A percentile compares a stretch with the other conserved stretches of the same genome.
phyloP scores from a whole-genome alignment of 441 rosid genomes.

The Adansonia gregorii region DNA sequence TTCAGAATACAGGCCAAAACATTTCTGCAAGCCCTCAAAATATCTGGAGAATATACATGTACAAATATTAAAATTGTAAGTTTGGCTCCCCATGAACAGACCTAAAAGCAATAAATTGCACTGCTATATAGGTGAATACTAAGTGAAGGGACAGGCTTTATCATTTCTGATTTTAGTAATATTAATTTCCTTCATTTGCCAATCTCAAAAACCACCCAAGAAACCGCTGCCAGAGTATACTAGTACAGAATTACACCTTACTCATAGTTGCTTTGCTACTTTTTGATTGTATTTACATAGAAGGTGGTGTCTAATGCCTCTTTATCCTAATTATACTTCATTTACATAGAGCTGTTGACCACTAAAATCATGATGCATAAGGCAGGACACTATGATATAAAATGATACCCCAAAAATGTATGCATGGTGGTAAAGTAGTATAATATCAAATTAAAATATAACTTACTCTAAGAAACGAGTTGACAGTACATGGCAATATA shows the following conservation, averaged over 20 bases:
- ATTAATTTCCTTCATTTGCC: background rate
- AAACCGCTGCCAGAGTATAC: background rate
- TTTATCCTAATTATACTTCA: background rate
- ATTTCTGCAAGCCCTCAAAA: conserved; percentile 92
- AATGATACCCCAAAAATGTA: background rate
- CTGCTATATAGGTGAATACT: background rate
- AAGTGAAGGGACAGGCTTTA: background rate
- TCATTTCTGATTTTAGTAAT: background rate
- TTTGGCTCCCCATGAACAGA: background rate
- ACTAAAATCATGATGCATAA: background rate
- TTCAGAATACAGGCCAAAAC: conserved; percentile 68
- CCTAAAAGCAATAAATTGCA: conserved; percentile 11
- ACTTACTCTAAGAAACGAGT: background rate
- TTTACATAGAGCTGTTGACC: background rate
- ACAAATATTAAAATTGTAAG: background rate
- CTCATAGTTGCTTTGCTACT: background rate
- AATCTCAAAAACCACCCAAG: conserved; percentile 1
- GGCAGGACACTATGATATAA: background rate
- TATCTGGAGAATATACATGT: conserved; percentile 54
- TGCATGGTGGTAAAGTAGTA: background rate
- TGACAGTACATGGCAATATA: background rate
- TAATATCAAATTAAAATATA: background rate
- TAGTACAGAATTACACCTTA: background rate
- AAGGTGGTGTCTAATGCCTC: background rate
- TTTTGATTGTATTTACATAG: background rate